Evolutionary conservation across 2,329 filamentous ascomycete genomes (phyloP).

Genomic region (Fonsecaea nubica): DNA sequence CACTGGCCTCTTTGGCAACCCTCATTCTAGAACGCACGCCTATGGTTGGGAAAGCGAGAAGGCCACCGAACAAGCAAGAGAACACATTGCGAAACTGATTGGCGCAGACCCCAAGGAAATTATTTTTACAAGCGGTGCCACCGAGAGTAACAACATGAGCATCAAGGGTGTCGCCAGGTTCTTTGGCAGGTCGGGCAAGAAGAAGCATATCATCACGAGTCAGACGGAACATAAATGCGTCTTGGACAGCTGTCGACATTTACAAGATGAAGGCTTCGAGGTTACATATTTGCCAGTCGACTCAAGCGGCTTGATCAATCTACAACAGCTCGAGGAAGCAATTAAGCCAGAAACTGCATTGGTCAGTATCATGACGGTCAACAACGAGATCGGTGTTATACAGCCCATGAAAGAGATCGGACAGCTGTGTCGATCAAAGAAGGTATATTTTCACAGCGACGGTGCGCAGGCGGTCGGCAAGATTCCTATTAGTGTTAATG

Average conservation of each 20-base stretch:
- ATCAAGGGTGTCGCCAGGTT: conserved; percentile 98
- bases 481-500: conserved; percentile 94
- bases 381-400: conserved; percentile 99
- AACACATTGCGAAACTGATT: conserved; percentile 82
- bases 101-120: conserved; percentile 97
- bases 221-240: conserved; percentile 99
- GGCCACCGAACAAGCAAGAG: conserved; percentile 84
- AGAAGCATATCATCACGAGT: conserved; percentile 96
- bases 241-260: conserved; percentile 91
- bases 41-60: conserved; percentile 99
- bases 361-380: conserved; percentile 98
- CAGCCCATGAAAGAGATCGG: conserved; percentile 95
- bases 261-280: conserved; percentile 95
- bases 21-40: conserved; percentile 94
- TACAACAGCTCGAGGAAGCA: conserved; percentile 83
- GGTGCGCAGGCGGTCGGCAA: conserved; percentile 98
- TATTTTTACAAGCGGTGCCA: conserved; percentile 97
- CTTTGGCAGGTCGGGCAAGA: conserved; percentile 90
- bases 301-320: conserved; percentile 80
- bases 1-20: conserved; percentile 93
- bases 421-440: conserved; percentile 85
- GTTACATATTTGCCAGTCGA: conserved; percentile 96
- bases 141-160: conserved; percentile 99
- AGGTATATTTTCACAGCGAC: conserved; percentile 98
- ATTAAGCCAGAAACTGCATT: conserved; percentile 89